Percentiles rank a stretch among this genome's conserved stretches.
Conservation (phyloP, 768 basidiomycete genomes). For the Auricularia heimuer region DNA sequence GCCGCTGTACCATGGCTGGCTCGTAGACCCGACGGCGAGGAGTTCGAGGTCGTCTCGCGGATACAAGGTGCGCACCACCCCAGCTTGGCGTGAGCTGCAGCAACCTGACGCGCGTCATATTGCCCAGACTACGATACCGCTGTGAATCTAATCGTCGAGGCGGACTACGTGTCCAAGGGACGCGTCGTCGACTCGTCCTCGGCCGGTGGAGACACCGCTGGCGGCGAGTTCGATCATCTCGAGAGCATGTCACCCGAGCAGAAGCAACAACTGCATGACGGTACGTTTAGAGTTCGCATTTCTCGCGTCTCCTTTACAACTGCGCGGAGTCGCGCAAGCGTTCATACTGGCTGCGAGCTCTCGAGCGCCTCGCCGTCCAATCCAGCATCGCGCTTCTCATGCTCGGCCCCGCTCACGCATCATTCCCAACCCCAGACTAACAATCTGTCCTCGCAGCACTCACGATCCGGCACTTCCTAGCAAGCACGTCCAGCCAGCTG, state of each 20-base stretch:
- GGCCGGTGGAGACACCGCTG: conserved; percentile 9
- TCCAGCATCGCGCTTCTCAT: too few relatives aligned
- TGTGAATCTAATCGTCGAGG: conserved; percentile 66
- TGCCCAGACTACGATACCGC: conserved; percentile 59
- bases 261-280: conserved; percentile 55
- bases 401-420: too few relatives aligned
- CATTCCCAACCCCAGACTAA: too few relatives aligned
- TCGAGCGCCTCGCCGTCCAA: too few relatives aligned
- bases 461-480: conserved; percentile 56
- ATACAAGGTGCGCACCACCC: conserved; percentile 23
- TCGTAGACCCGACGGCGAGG: conserved; percentile 60
- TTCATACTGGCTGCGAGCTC: too few relatives aligned
- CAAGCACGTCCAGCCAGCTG: conserved; percentile 66
- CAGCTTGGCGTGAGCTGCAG: not conserved
- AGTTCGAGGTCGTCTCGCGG: conserved; percentile 42
- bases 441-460: conserved; percentile 37
- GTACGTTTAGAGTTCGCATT: conserved; percentile 29
- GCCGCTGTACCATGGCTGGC: conserved; percentile 82
- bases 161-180: conserved; percentile 62
- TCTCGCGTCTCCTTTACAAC: too few relatives aligned
- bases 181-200: conserved; percentile 39
- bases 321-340: too few relatives aligned
- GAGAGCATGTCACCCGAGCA: conserved; percentile 42
- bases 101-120: conserved; percentile 8
- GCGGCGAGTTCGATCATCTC: conserved; percentile 4